Conservation (phyloP, 1,284 basidiomycete genomes). For the Macrocybe sp. region DNA sequence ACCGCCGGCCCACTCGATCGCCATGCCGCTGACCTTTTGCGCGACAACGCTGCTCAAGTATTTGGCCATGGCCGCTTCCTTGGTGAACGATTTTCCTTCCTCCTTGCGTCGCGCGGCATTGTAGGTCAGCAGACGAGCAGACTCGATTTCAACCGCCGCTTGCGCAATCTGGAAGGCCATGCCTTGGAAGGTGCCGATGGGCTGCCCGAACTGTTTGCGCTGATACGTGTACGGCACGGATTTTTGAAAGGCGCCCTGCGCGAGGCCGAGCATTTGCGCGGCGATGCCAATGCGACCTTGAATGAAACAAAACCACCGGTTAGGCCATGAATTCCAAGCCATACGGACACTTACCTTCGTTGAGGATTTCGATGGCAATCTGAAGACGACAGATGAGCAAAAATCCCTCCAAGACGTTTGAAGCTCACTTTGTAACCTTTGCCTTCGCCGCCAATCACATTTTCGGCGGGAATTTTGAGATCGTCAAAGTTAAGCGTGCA, state of each 20-base stretch:
- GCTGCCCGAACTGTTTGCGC: conserved; percentile 91
- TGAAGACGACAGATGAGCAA: conserved; percentile 16
- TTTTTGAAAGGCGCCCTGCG: conserved; percentile 95
- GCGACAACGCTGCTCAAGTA: conserved; percentile 89
- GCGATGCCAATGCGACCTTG: conserved; percentile 92
- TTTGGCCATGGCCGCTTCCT: conserved; percentile 97
- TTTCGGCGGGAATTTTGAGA: conserved; percentile 87
- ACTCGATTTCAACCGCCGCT: conserved; percentile 86
- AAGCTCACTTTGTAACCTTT: conserved; percentile 83
- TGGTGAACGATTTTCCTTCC: conserved; percentile 82
- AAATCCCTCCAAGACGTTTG: not conserved
- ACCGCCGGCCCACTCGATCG: conserved; percentile 97
- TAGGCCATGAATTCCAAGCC: not conserved
- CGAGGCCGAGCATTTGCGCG: conserved; percentile 94
- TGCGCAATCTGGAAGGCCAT: conserved; percentile 95
- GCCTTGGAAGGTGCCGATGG: conserved; percentile 91
- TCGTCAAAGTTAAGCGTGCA: conserved; percentile 97
- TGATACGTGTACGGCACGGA: conserved; percentile 91
- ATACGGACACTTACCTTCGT: conserved; percentile 61
- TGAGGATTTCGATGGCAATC: conserved; percentile 97
- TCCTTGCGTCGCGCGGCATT: conserved; percentile 95
- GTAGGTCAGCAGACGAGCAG: conserved; percentile 91
- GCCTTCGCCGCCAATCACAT: conserved; percentile 91
- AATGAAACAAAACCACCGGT: not conserved
- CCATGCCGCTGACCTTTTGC: conserved; percentile 80